phyloP scores from a whole-genome alignment of 2,329 filamentous ascomycete genomes.

The Pyrenochaeta sp. region DNA sequence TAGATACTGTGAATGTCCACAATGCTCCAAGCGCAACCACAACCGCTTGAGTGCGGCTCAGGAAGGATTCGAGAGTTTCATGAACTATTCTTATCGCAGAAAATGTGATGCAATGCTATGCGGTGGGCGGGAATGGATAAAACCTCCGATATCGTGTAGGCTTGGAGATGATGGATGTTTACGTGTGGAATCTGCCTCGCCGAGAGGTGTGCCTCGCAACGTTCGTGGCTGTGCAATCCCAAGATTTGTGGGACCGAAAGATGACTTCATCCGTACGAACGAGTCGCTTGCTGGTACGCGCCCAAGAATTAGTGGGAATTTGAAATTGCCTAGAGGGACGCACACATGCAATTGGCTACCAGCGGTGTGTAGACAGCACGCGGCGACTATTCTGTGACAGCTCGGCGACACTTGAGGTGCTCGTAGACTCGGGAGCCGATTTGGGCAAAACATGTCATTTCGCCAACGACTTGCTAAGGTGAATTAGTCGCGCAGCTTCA shows the following conservation, averaged over 20 bases:
- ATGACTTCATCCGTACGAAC: constrained; percentile 17
- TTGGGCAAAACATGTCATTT: not conserved
- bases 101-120: constrained; percentile 16
- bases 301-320: constrained; percentile 8
- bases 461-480: constrained; percentile 3
- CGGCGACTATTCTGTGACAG: constrained; percentile 24
- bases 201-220: constrained; percentile 31
- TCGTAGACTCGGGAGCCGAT: constrained; percentile 12
- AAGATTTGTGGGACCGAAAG: constrained; percentile 8
- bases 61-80: constrained; percentile 10
- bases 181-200: constrained; percentile 36
- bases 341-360: constrained; percentile 11
- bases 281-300: constrained; percentile 18
- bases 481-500: not conserved
- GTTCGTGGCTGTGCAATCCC: constrained; percentile 33
- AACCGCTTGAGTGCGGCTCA: constrained; percentile 4
- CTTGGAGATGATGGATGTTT: constrained; percentile 16
- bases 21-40: not conserved
- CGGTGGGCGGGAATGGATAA: constrained; percentile 3
- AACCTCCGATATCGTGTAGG: not conserved
- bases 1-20: not conserved
- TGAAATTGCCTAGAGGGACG: constrained; percentile 1
- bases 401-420: constrained; percentile 13
- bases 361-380: not conserved
- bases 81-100: not conserved